phyloP scores from a whole-genome alignment of 1,284 basidiomycete genomes.

The Irpex sp. region DNA sequence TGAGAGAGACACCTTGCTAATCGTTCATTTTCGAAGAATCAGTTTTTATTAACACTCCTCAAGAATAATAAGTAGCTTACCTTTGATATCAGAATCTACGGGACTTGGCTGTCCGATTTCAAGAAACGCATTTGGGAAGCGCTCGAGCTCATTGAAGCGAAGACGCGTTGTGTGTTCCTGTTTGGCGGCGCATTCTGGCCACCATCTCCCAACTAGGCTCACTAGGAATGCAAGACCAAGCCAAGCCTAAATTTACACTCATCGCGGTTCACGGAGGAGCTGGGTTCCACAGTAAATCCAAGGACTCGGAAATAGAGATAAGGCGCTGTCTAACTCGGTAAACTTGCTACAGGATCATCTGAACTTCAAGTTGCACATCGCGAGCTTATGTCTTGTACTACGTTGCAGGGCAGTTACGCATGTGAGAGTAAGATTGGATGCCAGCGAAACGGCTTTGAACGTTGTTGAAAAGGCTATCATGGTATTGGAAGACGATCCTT shows the following conservation, averaged over 20 bases:
- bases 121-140: neutral
- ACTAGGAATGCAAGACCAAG: neutral
- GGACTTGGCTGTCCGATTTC: too few relatives aligned
- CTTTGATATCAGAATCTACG: too few relatives aligned
- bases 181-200: neutral
- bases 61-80: too few relatives aligned
- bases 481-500: conserved; percentile 55
- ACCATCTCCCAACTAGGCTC: neutral
- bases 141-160: neutral
- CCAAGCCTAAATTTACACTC: conserved; percentile 9
- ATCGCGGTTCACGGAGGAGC: conserved; percentile 70
- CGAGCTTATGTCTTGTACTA: too few relatives aligned
- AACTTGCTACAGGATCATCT: neutral
- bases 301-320: conserved; percentile 38
- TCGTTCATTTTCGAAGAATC: neutral
- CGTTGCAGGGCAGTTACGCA: conserved; percentile 12
- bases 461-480: conserved; percentile 50
- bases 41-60: neutral
- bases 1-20: neutral
- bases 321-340: conserved; percentile 22
- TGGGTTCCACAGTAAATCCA: conserved; percentile 44
- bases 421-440: conserved; percentile 26
- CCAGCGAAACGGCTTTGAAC: conserved; percentile 29
- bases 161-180: neutral
- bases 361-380: too few relatives aligned